Percentiles rank a stretch among this genome's conserved stretches.
Conservation (phyloP, 2,329 filamentous ascomycete genomes). For the Ceratocystis diversiconidia region DNA sequence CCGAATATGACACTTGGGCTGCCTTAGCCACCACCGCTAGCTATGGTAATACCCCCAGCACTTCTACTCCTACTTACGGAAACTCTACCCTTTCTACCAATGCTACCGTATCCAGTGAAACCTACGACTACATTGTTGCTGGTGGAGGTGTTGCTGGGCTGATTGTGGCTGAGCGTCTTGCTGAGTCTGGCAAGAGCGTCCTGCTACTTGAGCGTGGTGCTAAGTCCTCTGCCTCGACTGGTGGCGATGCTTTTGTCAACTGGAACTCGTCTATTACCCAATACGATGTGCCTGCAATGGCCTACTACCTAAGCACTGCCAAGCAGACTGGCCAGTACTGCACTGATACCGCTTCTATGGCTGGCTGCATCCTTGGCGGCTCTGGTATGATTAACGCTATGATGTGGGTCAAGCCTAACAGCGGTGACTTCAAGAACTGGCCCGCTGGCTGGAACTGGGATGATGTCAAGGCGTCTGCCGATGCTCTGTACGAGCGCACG, state of each 20-base stretch:
- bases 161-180: slow-evolving; percentile 25
- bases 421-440: slow-evolving; percentile 60
- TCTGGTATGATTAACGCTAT: slow-evolving; percentile 53
- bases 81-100: slow-evolving; percentile 37
- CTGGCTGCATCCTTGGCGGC: slow-evolving; percentile 56
- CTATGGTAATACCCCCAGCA: slow-evolving; percentile 23
- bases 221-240: slow-evolving; percentile 48
- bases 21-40: slow-evolving; percentile 18
- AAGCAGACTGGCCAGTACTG: slow-evolving; percentile 51
- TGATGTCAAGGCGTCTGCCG: slow-evolving; percentile 45
- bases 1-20: slow-evolving; percentile 22
- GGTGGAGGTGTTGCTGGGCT: slow-evolving; percentile 25
- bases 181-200: slow-evolving; percentile 43
- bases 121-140: slow-evolving; percentile 25
- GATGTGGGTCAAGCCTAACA: slow-evolving; percentile 46
- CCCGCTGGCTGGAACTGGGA: slow-evolving; percentile 54
- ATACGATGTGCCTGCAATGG: slow-evolving; percentile 55
- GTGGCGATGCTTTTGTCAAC: slow-evolving; percentile 48
- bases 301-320: slow-evolving; percentile 53
- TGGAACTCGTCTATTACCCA: slow-evolving; percentile 48
- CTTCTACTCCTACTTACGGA: slow-evolving; percentile 31
- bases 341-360: slow-evolving; percentile 56
- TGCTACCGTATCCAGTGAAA: slow-evolving; percentile 32
- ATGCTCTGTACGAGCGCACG: slow-evolving; percentile 53
- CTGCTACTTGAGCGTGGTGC: slow-evolving; percentile 49